Base-by-base conservation (phyloP, 2,329 filamentous ascomycete species). In the Sporothrix inflata region DNA sequence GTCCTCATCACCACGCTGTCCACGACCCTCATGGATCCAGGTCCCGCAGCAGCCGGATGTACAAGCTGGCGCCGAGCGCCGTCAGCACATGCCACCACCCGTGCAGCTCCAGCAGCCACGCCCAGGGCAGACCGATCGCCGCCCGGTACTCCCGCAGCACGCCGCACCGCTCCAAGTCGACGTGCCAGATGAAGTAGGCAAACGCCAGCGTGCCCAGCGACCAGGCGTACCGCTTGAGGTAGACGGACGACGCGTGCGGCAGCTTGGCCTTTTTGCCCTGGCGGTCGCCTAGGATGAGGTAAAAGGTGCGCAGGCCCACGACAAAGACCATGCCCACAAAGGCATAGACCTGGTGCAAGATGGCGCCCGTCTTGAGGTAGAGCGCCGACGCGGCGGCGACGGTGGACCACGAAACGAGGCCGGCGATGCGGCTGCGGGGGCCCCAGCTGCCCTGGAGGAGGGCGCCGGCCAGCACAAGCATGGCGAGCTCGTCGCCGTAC, bases 11-110 rank as follows among this genome's bases (percentile, higher is more conserved):
- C 4, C 14, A 2, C 2, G n/a, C 14, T 19, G 1, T 1, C 60
- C 2, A 4, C 40, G 14, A 1, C 2, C 21, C 16, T 66, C 38
- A 71, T 57, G 60, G 60, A 11, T 57, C 49, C 38, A 73, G 38
- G 16, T 71, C 66, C 8, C 72, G 69, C 40, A 73, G 57, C 57
- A 73, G 69, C 2, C 66, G 65, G 21, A 73, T 71, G 42, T 70
- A 73, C 57, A 70, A 47, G 38, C 69, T 71, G 40, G 87, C 87
- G 0, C 86, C 84, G 24, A 87, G 80, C 0, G 86, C 88, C 0
- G 88, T 90, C 34, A 89, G 79, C 19, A 90, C 79, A 75, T 90
- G 88, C 88, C 88, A 90, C 88, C 88, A 90, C 0, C 87, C 88
- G 76, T 90, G 88, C 16, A 90, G 76, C 79, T 90, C 88, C 4